Percentiles rank a stretch among this genome's conserved stretches.
Evolutionary conservation across 208 protist genomes (phyloP).

Genomic region (Crithidia mellificae): DNA sequence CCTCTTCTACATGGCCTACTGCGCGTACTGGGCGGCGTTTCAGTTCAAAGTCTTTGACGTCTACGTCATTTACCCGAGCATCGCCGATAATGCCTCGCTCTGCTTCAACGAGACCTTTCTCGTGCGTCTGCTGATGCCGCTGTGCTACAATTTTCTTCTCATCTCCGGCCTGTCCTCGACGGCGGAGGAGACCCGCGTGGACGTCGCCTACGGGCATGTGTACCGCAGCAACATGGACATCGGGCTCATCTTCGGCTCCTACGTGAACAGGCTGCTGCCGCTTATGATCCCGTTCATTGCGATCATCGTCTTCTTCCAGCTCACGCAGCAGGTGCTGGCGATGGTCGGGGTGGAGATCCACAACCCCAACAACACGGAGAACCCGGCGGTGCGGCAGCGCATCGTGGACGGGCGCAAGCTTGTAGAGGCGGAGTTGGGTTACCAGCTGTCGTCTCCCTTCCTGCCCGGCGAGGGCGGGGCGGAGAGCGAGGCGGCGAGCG

Average conservation of each 20-base stretch:
- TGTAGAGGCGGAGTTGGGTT: slow-evolving; percentile 70
- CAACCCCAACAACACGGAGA: slow-evolving; percentile 76
- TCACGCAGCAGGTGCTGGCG: slow-evolving; percentile 63
- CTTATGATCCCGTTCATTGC: slow-evolving; percentile 87
- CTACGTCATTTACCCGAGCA: slow-evolving; percentile 86
- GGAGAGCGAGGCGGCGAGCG: slow-evolving; percentile 13
- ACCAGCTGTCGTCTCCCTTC: slow-evolving; percentile 53
- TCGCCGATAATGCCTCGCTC: slow-evolving; percentile 85
- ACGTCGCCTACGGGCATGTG: slow-evolving; percentile 88
- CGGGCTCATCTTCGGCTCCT: slow-evolving; percentile 67
- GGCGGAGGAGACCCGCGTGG: slow-evolving; percentile 33
- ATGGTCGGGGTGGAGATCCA: slow-evolving; percentile 80
- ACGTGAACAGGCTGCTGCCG: slow-evolving; percentile 86
- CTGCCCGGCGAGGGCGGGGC: slow-evolving; percentile 39
- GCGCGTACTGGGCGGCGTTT: slow-evolving; percentile 89
- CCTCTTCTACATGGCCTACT: slow-evolving; percentile 92
- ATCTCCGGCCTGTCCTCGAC: slow-evolving; percentile 68
- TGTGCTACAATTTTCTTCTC: slow-evolving; percentile 91
- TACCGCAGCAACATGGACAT: slow-evolving; percentile 91
- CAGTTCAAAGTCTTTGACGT: slow-evolving; percentile 91
- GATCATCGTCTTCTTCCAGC: slow-evolving; percentile 65
- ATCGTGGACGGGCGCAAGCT: slow-evolving; percentile 80
- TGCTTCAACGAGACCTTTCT: slow-evolving; percentile 91
- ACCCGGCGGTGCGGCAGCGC: slow-evolving; percentile 68
- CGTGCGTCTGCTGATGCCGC: slow-evolving; percentile 87